phyloP scores from a whole-genome alignment of 2,329 filamentous ascomycete species.

The Exophiala oligosperma region DNA sequence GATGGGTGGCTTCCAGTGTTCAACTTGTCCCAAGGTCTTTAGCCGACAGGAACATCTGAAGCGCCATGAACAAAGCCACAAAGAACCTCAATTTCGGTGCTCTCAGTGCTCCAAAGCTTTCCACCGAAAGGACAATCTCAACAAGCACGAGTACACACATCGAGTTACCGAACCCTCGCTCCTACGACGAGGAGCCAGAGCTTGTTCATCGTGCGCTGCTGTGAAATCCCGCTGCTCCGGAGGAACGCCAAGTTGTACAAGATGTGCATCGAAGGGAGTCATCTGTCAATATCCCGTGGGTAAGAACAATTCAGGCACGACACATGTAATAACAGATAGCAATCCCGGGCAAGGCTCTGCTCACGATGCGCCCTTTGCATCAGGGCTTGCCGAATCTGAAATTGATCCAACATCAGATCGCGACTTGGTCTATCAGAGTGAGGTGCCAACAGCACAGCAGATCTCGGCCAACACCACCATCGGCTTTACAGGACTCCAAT shows the following conservation, averaged over 20 bases:
- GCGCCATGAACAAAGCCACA: constrained; percentile 43
- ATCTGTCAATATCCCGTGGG: constrained; percentile 39
- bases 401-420: neutral
- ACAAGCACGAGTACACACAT: constrained; percentile 42
- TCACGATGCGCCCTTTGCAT: neutral
- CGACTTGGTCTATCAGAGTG: neutral
- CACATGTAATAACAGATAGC: neutral
- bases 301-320: neutral
- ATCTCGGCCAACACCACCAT: no score
- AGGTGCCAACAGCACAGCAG: neutral
- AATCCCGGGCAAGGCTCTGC: neutral
- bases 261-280: constrained; percentile 36
- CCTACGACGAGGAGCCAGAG: constrained; percentile 37
- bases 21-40: constrained; percentile 40
- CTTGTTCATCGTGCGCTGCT: constrained; percentile 40
- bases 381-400: neutral
- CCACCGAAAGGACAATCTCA: constrained; percentile 44
- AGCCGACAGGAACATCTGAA: constrained; percentile 43
- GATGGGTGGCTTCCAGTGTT: constrained; percentile 28
- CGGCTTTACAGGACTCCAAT: no score
- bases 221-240: constrained; percentile 43
- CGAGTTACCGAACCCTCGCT: constrained; percentile 35
- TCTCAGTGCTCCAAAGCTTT: constrained; percentile 43
- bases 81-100: constrained; percentile 43
- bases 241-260: constrained; percentile 35